Evolutionary conservation across 2,329 filamentous ascomycete species (phyloP), one percentile per base, ranked within the genome.

Genomic region (Beauveria bassiana): DNA sequence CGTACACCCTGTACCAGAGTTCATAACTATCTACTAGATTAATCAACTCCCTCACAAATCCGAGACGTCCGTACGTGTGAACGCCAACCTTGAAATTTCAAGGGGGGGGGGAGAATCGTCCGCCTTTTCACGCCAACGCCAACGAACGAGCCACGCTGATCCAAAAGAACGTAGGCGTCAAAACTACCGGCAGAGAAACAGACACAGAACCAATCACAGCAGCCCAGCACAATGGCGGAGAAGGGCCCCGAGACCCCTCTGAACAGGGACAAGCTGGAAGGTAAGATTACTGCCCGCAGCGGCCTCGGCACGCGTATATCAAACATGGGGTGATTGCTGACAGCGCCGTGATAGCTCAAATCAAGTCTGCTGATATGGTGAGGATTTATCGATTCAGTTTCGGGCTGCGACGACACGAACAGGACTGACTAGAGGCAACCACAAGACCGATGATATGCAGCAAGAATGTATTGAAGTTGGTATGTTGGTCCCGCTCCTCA

Each of bases 331-430:
- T 45, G 50, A 53, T 57, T 18, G 22, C 59, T 61, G 49, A 61
- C 59, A 24, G 12, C 7, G 20, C 28, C 34, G 16, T 22, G 16
- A 67, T 71, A 99, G 95, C 91, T 65, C 92, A 96, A 79, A 88
- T 99, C 77, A 99, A 99, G 82, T 96, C 93, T 69, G 93, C 91
- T 63, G 95, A 99, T 74, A 99, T 99, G 95, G 95, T 98, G 31
- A 58, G 55, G 20, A 54, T 28, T 7, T 83, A 76, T 80, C 53
- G 61, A 31, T 59, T 50, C 45, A 59, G 63, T 62, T n/a, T 28
- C 12, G 31, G 50, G 62, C 62, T 62, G 46, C 61, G 60, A 55
- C 16, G 45, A 61, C 20, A 45, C 43, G 50, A 61, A 59, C 63
- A 31, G 59, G 47, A 66, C 74, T 76, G 66, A 77, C 51, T 68